Conservation (phyloP, 2,329 filamentous ascomycete genomes). For the Pestalotiopsis fici region DNA sequence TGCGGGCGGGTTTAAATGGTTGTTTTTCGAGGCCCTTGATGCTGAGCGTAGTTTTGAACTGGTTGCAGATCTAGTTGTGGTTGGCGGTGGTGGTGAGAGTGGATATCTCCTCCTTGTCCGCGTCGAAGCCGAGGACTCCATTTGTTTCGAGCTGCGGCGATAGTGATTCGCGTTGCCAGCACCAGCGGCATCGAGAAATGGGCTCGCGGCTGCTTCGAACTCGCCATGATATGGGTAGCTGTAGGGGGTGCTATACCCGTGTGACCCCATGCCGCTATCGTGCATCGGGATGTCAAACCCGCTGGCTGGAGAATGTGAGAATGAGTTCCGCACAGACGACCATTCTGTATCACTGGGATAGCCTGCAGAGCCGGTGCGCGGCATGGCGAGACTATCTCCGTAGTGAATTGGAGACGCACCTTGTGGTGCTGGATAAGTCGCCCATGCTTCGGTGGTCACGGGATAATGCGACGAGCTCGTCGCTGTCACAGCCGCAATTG, state of each 20-base stretch:
- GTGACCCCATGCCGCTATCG: not conserved
- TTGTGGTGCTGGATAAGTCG: not conserved
- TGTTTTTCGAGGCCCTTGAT: constrained; percentile 34
- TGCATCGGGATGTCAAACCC: not conserved
- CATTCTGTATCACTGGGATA: constrained; percentile 6
- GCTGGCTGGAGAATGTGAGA: constrained; percentile 6
- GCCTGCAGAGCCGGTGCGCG: not conserved
- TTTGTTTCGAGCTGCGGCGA: not conserved
- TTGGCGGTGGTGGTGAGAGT: constrained; percentile 7
- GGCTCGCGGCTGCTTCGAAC: not conserved
- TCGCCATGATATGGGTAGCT: not conserved
- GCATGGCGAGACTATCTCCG: not conserved
- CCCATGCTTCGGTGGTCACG: not conserved
- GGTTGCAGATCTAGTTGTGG: constrained; percentile 12
- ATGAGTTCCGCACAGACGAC: not conserved
- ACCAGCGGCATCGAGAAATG: not conserved
- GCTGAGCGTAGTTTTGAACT: constrained; percentile 31
- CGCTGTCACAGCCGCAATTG: not conserved
- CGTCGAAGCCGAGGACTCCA: not conserved
- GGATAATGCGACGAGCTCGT: not conserved
- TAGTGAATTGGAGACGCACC: constrained; percentile 1
- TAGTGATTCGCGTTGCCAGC: not conserved
- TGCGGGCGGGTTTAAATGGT: constrained; percentile 33
- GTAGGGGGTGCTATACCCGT: not conserved
- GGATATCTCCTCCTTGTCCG: constrained; percentile 1